Evolutionary conservation across 257 asterid species (phyloP), one percentile per base, ranked within the genome.

Genomic region (Craterostigma plantagineum): DNA sequence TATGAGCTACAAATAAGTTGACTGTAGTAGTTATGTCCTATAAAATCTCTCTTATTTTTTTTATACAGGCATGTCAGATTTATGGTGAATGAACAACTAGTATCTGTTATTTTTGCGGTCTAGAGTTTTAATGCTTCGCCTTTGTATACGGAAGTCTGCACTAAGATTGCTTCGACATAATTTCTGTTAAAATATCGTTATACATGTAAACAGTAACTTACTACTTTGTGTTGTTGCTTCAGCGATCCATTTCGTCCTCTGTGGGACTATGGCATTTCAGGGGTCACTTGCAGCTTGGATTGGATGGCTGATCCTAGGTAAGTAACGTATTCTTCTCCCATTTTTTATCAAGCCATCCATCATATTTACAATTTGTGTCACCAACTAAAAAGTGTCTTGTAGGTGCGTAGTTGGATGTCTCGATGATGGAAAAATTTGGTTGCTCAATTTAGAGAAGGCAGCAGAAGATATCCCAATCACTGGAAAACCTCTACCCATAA

Each of bases 191-290:
- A n/a, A n/a, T n/a, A n/a, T n/a, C n/a, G n/a, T n/a, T n/a, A n/a
- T n/a, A n/a, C n/a, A n/a, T n/a, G n/a, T n/a, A n/a, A n/a, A n/a
- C n/a, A n/a, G n/a, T n/a, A n/a, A n/a, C n/a, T n/a, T n/a, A 14
- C 2, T 2, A 40, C 4, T 11, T 40, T 40, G 17, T 40, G 45
- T 8, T 12, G 13, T 16, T 57, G 37, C 53, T 52, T 56, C 76
- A 87, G 95, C n/a, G 98, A 87, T 67, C 98, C 95, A 35, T 87
- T 76, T 62, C 78, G 58, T 57, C 93, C 93, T 30, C 52, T 82
- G 63, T 72, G 98, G 83, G 85, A 70, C 43, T 62, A 65, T 64
- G 60, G 79, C 45, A 59, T 71, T 42, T 70, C 51, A 39, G 77
- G 66, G 51, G 50, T 51, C 51, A 61, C 79, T 48, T 67, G 65